These are phyloP conservation scores for Linnemannia schmuckeri DNA, from an alignment of 192 early-diverging fungal species.

Conservation along the genomic window DNA sequence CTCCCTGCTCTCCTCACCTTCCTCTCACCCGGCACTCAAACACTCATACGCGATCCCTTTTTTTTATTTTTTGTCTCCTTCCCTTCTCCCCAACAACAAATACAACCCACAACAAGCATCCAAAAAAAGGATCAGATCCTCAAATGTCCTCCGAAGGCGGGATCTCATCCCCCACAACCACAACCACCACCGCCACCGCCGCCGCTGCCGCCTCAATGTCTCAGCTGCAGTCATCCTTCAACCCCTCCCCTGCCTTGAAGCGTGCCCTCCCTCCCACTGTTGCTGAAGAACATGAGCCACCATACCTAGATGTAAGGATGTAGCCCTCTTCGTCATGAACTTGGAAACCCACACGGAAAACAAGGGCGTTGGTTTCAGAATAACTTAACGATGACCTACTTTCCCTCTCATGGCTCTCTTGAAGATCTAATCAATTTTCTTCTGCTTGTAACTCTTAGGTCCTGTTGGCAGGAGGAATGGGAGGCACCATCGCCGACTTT, in stretches of 20 bases:
- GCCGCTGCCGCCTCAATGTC: conserved; percentile 21
- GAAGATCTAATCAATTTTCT: not conserved
- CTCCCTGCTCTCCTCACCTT: not conserved
- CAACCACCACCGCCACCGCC: conserved; percentile 16
- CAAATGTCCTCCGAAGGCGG: conserved; percentile 37
- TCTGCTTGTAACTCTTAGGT: conserved; percentile 28
- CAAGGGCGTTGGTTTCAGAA: not conserved
- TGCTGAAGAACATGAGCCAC: conserved; percentile 20
- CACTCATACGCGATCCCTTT: not conserved
- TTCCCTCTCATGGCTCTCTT: too few species aligned
- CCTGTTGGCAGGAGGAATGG: conserved; percentile 63
- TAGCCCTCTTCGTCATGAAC: not conserved
- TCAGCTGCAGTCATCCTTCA: conserved; percentile 37
- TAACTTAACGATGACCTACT: not conserved
- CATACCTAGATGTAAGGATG: conserved; percentile 40
- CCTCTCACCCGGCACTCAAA: not conserved
- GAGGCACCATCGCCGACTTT: conserved; percentile 65
- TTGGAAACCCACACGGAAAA: not conserved
- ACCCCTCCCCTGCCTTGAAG: conserved; percentile 28
- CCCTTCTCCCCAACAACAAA: not conserved
- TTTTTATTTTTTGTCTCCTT: not conserved
- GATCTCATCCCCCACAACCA: conserved; percentile 23
- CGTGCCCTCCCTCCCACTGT: conserved; percentile 27
- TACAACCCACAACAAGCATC: too few species aligned
- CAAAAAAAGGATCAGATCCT: not conserved